Percentiles rank a stretch among this genome's conserved stretches.
phyloP scores from a whole-genome alignment of 2,329 filamentous ascomycete species.

The Fusarium coicis region DNA sequence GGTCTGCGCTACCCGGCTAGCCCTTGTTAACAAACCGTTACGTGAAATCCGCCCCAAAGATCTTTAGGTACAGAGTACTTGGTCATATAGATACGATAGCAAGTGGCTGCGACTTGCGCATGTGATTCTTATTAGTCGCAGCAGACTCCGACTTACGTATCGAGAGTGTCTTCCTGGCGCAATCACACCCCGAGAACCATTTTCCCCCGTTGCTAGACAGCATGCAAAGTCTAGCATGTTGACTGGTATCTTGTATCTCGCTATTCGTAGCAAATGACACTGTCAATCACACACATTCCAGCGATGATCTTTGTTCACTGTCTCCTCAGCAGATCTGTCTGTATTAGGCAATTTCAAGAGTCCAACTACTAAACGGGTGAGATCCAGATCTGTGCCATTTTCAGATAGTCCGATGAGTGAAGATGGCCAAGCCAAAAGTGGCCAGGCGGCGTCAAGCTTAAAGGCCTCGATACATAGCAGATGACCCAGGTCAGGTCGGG shows the following conservation, averaged over 20 bases:
- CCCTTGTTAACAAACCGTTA: slow-evolving; percentile 3
- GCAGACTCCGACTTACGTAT: slow-evolving; percentile 2
- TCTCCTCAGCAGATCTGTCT: neutral
- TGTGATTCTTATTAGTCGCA: slow-evolving; percentile 17
- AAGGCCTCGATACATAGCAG: neutral
- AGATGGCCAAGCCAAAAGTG: slow-evolving; percentile 14
- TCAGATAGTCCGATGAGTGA: slow-evolving; percentile 10
- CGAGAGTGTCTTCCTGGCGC: neutral
- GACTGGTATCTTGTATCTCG: neutral
- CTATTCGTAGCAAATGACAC: neutral
- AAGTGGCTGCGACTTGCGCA: neutral
- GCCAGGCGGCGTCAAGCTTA: slow-evolving; percentile 7
- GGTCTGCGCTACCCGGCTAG: slow-evolving; percentile 21
- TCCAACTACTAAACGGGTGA: neutral
- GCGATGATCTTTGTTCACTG: neutral
- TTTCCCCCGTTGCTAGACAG: neutral
- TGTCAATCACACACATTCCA: neutral
- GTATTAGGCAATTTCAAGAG: slow-evolving; percentile 21
- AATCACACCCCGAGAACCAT: neutral
- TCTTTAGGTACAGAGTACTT: neutral
- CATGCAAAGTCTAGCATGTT: neutral
- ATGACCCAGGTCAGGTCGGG: neutral
- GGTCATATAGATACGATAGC: neutral
- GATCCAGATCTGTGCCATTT: slow-evolving; percentile 1
- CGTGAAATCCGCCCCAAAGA: neutral